phyloP scores from a whole-genome alignment of 2,329 filamentous ascomycete genomes.

The Aspergillus flavus region DNA sequence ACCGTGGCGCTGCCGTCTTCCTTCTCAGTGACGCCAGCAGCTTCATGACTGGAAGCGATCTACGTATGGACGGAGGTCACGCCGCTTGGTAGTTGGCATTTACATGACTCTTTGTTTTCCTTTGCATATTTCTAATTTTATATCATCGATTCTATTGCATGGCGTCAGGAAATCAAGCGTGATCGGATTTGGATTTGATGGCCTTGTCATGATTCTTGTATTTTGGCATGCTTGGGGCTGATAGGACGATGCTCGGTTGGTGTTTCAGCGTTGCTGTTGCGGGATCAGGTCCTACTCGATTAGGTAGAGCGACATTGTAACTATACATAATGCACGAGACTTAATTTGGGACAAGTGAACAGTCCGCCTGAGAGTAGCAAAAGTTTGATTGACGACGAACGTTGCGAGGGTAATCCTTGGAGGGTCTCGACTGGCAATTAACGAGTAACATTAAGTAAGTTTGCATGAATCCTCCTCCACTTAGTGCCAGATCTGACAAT shows the following conservation, averaged over 20 bases:
- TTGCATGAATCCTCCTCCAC: constrained; percentile 13
- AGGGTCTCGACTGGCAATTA: constrained; percentile 1
- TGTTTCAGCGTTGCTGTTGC: neutral
- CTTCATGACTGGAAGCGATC: constrained; percentile 59
- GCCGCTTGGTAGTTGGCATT: constrained; percentile 51
- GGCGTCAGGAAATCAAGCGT: constrained; percentile 15
- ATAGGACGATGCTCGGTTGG: neutral
- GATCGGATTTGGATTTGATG: neutral
- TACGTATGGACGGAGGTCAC: constrained; percentile 59
- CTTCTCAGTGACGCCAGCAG: constrained; percentile 53
- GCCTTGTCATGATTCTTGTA: constrained; percentile 5
- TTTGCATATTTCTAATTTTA: constrained; percentile 2
- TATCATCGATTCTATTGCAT: constrained; percentile 12
- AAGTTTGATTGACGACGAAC: neutral
- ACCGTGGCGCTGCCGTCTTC: constrained; percentile 59
- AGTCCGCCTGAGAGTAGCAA: neutral
- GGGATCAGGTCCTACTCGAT: neutral
- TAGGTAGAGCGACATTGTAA: constrained; percentile 8
- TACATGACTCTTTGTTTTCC: neutral
- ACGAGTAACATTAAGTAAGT: constrained; percentile 16
- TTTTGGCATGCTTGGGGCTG: neutral
- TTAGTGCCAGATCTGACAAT: constrained; percentile 20
- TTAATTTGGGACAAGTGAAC: neutral
- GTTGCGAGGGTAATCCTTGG: neutral
- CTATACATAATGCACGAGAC: constrained; percentile 5